These are phyloP conservation scores for Bipolaris zeicola DNA, from an alignment of 2,329 filamentous ascomycete genomes.

Conservation along the genomic window DNA sequence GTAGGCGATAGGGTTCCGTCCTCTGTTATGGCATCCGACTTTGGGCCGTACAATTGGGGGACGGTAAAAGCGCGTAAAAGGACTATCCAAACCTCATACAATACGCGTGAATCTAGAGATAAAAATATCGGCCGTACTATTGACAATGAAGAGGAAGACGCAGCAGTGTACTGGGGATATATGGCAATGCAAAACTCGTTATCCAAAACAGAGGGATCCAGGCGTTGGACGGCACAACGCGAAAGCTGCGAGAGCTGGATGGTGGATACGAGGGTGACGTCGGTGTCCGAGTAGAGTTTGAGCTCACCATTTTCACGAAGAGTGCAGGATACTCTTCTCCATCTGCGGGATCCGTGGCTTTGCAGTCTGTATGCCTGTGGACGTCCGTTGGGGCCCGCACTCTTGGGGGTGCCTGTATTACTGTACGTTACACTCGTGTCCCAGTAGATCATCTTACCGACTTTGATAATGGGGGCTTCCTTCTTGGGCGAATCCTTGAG, in stretches of 20 bases:
- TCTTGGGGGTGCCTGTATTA: conserved; percentile 48
- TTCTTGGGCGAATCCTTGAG: conserved; percentile 70
- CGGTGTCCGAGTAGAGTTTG: conserved; percentile 85
- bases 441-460: conserved; percentile 69
- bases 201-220: conserved; percentile 88
- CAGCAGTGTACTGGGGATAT: conserved; percentile 86
- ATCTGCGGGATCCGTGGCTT: conserved; percentile 66
- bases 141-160: conserved; percentile 72
- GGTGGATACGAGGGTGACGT: conserved; percentile 77
- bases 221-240: conserved; percentile 84
- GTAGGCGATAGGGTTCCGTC: conserved; percentile 44
- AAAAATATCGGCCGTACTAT: conserved; percentile 89
- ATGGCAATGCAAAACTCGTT: conserved; percentile 95
- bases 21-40: conserved; percentile 53
- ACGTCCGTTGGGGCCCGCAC: conserved; percentile 41
- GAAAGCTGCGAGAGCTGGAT: conserved; percentile 89
- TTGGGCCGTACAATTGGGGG: conserved; percentile 84
- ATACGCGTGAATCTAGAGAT: conserved; percentile 79
- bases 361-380: conserved; percentile 62
- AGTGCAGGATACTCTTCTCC: conserved; percentile 90
- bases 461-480: conserved; percentile 87
- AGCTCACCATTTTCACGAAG: conserved; percentile 94
- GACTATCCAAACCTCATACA: conserved; percentile 99
- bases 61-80: conserved; percentile 88
- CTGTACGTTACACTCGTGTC: conserved; percentile 67